Evolutionary conservation across 1,284 basidiomycete species (phyloP).

Genomic region (Tetrapyrgos nigripes): DNA sequence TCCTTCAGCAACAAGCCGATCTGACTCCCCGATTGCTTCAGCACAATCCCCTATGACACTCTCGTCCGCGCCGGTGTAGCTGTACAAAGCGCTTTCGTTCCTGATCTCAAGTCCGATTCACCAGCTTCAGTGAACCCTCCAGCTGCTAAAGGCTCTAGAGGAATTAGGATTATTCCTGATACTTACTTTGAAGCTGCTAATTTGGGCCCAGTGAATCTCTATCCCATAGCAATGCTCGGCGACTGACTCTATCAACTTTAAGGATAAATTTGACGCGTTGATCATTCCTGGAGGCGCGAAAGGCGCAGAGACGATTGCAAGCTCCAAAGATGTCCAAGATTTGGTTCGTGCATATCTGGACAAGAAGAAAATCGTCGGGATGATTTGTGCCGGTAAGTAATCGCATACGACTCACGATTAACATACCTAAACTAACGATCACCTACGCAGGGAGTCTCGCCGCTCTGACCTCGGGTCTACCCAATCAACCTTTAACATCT

Average conservation of each 20-base stretch:
- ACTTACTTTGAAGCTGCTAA: conserved; percentile 51
- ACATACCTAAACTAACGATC: background rate
- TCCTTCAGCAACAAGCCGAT: background rate
- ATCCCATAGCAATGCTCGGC: background rate
- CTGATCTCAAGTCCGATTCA: conserved; percentile 39
- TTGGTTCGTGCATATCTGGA: conserved; percentile 70
- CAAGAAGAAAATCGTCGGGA: conserved; percentile 70
- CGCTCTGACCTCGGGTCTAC: conserved; percentile 69
- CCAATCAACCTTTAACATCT: conserved; percentile 73
- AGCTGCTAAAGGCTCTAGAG: conserved; percentile 71
- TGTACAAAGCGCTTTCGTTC: conserved; percentile 70
- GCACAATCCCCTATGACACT: conserved; percentile 81
- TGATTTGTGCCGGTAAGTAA: conserved; percentile 80
- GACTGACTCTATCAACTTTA: conserved; percentile 6
- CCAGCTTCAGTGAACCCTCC: conserved; percentile 40
- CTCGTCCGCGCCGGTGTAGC: conserved; percentile 76
- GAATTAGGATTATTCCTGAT: conserved; percentile 78
- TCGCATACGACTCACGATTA: background rate
- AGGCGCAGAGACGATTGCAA: conserved; percentile 79
- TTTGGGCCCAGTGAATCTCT: conserved; percentile 50
- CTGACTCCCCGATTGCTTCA: conserved; percentile 32
- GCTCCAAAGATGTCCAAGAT: conserved; percentile 63
- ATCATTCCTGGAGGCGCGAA: conserved; percentile 85
- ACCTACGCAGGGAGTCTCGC: conserved; percentile 65
- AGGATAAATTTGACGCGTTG: conserved; percentile 72